These are phyloP conservation scores for Pyricularia grisea DNA, from an alignment of 2,329 filamentous ascomycete genomes.

Conservation along the genomic window DNA sequence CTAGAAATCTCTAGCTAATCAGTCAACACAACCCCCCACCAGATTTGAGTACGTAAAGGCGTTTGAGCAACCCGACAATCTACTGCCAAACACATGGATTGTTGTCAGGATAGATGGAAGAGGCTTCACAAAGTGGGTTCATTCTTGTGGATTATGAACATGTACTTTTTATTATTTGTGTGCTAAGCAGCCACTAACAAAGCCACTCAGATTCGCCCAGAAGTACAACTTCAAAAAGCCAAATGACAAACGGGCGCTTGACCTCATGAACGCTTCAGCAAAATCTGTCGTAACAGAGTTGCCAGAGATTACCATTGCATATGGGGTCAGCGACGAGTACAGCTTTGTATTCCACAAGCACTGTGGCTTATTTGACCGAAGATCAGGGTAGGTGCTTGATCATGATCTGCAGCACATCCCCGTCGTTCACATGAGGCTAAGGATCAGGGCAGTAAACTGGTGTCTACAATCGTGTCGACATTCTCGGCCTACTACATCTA, in stretches of 20 bases:
- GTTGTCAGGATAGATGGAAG: slow-evolving; percentile 89
- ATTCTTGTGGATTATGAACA: neutral
- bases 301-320: slow-evolving; percentile 77
- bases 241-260: slow-evolving; percentile 77
- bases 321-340: slow-evolving; percentile 92
- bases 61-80: slow-evolving; percentile 73
- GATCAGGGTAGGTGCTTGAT: slow-evolving; percentile 56
- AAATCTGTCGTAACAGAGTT: slow-evolving; percentile 73
- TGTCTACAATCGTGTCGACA: slow-evolving; percentile 82
- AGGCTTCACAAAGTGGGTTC: slow-evolving; percentile 79
- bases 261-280: slow-evolving; percentile 95
- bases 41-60: slow-evolving; percentile 91
- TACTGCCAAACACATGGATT: slow-evolving; percentile 91
- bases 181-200: neutral
- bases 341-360: slow-evolving; percentile 86
- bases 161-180: neutral
- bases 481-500: slow-evolving; percentile 89
- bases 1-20: neutral
- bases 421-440: neutral
- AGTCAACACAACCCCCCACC: neutral
- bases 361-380: slow-evolving; percentile 74
- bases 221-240: slow-evolving; percentile 85
- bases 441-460: slow-evolving; percentile 59
- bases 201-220: slow-evolving; percentile 20
- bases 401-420: neutral